Percentiles rank a stretch among this genome's conserved stretches.
These are phyloP conservation scores for Protomyces macrosporus DNA, from an alignment of 1,139 yeast species.

Conservation along the genomic window DNA sequence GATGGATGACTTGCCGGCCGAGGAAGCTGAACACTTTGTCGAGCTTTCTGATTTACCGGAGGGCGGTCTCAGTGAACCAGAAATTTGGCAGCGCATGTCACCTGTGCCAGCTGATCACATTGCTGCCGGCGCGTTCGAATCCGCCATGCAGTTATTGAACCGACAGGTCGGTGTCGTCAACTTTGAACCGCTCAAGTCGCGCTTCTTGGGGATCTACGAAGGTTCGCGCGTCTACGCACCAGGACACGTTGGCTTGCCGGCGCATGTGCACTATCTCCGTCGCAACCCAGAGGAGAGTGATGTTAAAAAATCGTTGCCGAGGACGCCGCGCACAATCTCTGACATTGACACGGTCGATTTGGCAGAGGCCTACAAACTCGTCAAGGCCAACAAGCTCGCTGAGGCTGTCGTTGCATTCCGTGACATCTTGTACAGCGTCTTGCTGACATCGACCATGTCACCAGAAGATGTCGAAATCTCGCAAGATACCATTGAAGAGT, in stretches of 20 bases:
- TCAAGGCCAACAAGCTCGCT: slow-evolving; percentile 76
- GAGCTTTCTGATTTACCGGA: slow-evolving; percentile 53
- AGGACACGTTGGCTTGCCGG: slow-evolving; percentile 66
- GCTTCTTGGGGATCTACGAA: slow-evolving; percentile 79
- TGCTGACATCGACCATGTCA: slow-evolving; percentile 60
- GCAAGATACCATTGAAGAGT: slow-evolving; percentile 57
- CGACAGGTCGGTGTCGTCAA: slow-evolving; percentile 82
- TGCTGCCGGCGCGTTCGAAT: slow-evolving; percentile 95
- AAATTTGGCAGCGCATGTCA: slow-evolving; percentile 82
- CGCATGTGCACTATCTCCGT: slow-evolving; percentile 65
- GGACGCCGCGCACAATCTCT: slow-evolving; percentile 62
- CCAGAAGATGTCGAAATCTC: slow-evolving; percentile 64
- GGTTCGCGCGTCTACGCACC: slow-evolving; percentile 71
- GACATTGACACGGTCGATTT: slow-evolving; percentile 48
- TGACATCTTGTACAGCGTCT: slow-evolving; percentile 66
- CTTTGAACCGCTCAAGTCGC: slow-evolving; percentile 77
- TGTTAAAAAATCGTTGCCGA: slow-evolving; percentile 50
- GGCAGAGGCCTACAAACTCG: slow-evolving; percentile 70
- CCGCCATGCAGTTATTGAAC: slow-evolving; percentile 77
- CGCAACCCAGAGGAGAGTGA: slow-evolving; percentile 51
- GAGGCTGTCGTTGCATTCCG: slow-evolving; percentile 77
- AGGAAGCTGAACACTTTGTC: slow-evolving; percentile 61
- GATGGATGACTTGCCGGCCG: slow-evolving; percentile 53
- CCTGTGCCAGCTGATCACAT: slow-evolving; percentile 87
- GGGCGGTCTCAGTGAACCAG: slow-evolving; percentile 56